Conservation (phyloP, 345 rosid species). For the Trapa incisa region DNA sequence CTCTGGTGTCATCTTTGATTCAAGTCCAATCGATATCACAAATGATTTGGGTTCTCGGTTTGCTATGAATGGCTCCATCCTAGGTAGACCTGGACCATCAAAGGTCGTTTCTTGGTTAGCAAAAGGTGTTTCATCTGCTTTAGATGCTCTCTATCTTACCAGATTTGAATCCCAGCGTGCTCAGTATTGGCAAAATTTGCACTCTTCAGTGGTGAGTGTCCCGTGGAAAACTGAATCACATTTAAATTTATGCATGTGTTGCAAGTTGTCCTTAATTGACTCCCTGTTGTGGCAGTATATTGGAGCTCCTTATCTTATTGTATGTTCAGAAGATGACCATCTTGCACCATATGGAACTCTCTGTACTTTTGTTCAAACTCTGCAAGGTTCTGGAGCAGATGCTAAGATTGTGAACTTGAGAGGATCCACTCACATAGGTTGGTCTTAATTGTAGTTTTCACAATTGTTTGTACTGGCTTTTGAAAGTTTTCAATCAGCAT, state of each 20-base stretch:
- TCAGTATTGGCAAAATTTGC: slow-evolving; percentile 78
- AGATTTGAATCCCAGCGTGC: slow-evolving; percentile 72
- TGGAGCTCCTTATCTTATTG: slow-evolving; percentile 69
- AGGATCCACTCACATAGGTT: slow-evolving; percentile 71
- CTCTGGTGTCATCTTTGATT: slow-evolving; percentile 80
- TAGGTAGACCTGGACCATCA: slow-evolving; percentile 57
- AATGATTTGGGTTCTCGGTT: slow-evolving; percentile 66
- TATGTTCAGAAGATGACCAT: slow-evolving; percentile 73
- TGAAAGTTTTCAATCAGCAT: background rate
- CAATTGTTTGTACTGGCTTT: background rate
- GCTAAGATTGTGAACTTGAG: slow-evolving; percentile 62
- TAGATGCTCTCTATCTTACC: slow-evolving; percentile 74
- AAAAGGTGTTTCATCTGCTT: slow-evolving; percentile 62
- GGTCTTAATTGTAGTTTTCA: slow-evolving; percentile 3
- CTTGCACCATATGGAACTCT: slow-evolving; percentile 51
- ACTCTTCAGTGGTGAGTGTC: slow-evolving; percentile 68
- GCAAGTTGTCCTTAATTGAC: background rate
- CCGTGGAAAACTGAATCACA: background rate
- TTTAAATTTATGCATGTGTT: slow-evolving; percentile 4
- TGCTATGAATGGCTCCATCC: slow-evolving; percentile 52
- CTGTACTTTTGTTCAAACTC: slow-evolving; percentile 33
- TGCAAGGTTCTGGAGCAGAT: slow-evolving; percentile 74
- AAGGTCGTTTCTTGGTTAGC: slow-evolving; percentile 69
- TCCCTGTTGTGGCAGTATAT: slow-evolving; percentile 34
- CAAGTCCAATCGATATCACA: slow-evolving; percentile 76